These are phyloP conservation scores for Ophiorrhiza pumila DNA, from an alignment of 257 asterid genomes.

Conservation along the genomic window DNA sequence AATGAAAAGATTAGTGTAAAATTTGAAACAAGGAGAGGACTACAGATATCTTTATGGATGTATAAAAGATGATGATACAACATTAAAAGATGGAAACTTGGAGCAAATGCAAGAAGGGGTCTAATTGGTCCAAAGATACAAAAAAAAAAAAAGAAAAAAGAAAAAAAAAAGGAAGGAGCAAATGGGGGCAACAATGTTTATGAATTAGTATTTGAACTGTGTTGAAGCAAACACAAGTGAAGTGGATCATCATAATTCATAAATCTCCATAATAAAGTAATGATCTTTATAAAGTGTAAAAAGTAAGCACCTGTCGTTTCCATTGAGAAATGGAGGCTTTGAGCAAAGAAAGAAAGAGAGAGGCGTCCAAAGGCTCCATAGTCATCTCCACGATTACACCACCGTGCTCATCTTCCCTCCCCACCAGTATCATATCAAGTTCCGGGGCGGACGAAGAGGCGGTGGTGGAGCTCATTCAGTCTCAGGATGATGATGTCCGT, in stretches of 20 bases:
- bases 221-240: too few species aligned
- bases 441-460: conserved; percentile 31
- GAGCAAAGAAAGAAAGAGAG: conserved; percentile 52
- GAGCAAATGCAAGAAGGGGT: neutral
- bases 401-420: conserved; percentile 59
- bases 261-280: too few species aligned
- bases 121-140: too few species aligned
- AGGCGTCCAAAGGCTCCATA: conserved; percentile 56
- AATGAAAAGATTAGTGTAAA: neutral
- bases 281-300: too few species aligned
- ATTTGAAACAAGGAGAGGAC: too few species aligned
- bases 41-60: too few species aligned
- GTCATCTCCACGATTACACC: conserved; percentile 85
- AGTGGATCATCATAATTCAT: too few species aligned
- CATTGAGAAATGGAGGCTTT: conserved; percentile 77
- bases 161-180: too few species aligned
- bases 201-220: too few species aligned
- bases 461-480: conserved; percentile 47
- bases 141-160: too few species aligned
- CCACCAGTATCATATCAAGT: conserved; percentile 50
- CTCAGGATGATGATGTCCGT: conserved; percentile 37
- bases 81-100: neutral
- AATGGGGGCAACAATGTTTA: too few species aligned
- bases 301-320: conserved; percentile 75
- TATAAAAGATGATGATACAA: neutral